Evolutionary conservation across 768 basidiomycete species (phyloP).

Genomic region (Boletellus ananiceps): DNA sequence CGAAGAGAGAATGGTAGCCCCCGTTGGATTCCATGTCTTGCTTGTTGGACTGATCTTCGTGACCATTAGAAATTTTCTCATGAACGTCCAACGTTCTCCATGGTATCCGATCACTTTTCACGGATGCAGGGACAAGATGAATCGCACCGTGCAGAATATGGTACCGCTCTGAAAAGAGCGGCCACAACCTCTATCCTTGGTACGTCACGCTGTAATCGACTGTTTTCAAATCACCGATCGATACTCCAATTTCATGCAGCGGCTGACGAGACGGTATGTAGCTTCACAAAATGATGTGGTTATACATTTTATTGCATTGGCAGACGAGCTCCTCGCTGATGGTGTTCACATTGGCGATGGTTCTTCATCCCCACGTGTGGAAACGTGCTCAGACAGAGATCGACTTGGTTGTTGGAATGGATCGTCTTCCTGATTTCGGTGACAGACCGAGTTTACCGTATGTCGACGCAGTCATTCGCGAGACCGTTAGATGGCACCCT

Average conservation of each 20-base stretch:
- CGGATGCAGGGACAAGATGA: neutral
- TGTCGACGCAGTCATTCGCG: conserved; percentile 4
- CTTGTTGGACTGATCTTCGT: too few relatives aligned
- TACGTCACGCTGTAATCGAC: neutral
- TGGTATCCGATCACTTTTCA: conserved; percentile 2
- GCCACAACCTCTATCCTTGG: conserved; percentile 2
- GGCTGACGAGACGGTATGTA: neutral
- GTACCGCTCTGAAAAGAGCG: conserved; percentile 1
- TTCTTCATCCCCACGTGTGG: neutral
- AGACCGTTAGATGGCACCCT: conserved; percentile 4
- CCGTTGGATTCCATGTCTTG: neutral
- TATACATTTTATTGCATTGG: neutral
- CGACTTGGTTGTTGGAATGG: conserved; percentile 19
- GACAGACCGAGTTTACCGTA: conserved; percentile 12
- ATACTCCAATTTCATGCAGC: neutral
- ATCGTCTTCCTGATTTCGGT: conserved; percentile 22
- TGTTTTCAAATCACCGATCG: neutral
- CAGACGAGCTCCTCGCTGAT: conserved; percentile 1
- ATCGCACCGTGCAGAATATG: neutral
- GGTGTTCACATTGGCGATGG: conserved; percentile 4
- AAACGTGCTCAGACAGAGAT: conserved; percentile 20
- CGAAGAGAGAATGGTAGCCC: neutral
- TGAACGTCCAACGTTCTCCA: neutral
- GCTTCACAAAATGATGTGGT: neutral
- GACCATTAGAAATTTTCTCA: neutral